phyloP scores from a whole-genome alignment of 202 grass and related monocot genomes.

The Panicum virgatum region DNA sequence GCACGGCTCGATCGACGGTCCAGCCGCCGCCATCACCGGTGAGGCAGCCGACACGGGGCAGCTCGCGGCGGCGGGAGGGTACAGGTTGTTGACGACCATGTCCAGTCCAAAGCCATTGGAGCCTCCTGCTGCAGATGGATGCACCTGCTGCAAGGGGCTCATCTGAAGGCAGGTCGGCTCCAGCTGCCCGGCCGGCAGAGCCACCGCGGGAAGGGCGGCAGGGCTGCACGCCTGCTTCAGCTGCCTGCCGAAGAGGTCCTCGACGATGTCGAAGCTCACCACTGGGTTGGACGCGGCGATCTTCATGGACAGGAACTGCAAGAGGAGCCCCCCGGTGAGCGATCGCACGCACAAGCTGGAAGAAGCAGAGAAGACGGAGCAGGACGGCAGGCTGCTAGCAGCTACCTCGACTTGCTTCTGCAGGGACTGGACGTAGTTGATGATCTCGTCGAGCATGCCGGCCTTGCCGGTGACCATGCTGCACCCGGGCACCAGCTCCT shows the following conservation, averaged over 20 bases:
- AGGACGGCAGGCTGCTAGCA: not conserved
- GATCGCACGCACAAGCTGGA: not conserved
- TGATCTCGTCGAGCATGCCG: slow-evolving; percentile 99
- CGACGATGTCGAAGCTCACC: slow-evolving; percentile 69
- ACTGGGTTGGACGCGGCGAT: slow-evolving; percentile 76
- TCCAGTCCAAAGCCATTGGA: slow-evolving; percentile 51
- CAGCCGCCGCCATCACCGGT: not conserved
- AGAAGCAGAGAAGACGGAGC: slow-evolving; percentile 18
- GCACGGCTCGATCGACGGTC: slow-evolving; percentile 50
- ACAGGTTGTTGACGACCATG: slow-evolving; percentile 59
- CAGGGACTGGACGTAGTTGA: slow-evolving; percentile 98
- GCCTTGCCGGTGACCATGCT: slow-evolving; percentile 96
- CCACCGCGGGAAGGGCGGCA: slow-evolving; percentile 27
- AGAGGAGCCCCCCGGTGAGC: not conserved
- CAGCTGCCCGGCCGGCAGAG: slow-evolving; percentile 42
- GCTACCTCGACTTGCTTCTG: slow-evolving; percentile 97
- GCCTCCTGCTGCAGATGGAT: slow-evolving; percentile 30
- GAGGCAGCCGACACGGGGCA: slow-evolving; percentile 11
- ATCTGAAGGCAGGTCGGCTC: slow-evolving; percentile 69
- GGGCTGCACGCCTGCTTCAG: slow-evolving; percentile 50
- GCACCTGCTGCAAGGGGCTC: slow-evolving; percentile 55
- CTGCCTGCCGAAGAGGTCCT: slow-evolving; percentile 70
- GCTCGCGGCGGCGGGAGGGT: slow-evolving; percentile 13
- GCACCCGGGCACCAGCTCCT: slow-evolving; percentile 97
- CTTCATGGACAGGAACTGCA: slow-evolving; percentile 95